These are phyloP conservation scores for Blastocystis sp. DNA, from an alignment of 352 stramenopile genomes.

Conservation along the genomic window DNA sequence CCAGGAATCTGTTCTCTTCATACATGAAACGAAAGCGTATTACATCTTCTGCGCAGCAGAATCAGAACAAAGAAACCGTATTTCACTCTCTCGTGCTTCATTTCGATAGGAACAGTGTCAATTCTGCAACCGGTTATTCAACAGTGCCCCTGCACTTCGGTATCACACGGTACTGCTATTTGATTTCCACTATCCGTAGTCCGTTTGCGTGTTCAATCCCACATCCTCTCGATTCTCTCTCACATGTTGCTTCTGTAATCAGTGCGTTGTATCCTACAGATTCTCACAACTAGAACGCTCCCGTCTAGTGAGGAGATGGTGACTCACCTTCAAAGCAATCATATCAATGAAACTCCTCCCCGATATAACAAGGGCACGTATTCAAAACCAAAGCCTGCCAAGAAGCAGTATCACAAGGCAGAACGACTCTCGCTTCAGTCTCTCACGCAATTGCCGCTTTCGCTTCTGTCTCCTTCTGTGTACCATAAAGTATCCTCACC, in stretches of 20 bases:
- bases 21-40: neutral
- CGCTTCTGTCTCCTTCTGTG: neutral
- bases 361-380: slow-evolving; percentile 51
- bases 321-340: neutral
- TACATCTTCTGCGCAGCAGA: neutral
- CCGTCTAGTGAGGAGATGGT: slow-evolving; percentile 5
- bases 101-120: slow-evolving; percentile 38
- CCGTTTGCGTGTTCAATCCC: slow-evolving; percentile 56
- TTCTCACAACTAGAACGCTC: neutral
- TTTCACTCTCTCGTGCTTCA: neutral
- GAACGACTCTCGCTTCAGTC: neutral
- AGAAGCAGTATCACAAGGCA: neutral
- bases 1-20: neutral
- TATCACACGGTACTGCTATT: slow-evolving; percentile 38
- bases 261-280: neutral
- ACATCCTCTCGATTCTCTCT: slow-evolving; percentile 41
- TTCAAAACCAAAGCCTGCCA: neutral
- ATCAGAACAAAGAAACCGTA: neutral
- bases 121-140: slow-evolving; percentile 50
- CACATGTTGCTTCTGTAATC: slow-evolving; percentile 63
- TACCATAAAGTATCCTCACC: neutral
- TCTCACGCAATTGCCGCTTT: neutral
- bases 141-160: slow-evolving; percentile 45
- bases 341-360: neutral
- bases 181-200: neutral